phyloP scores from a whole-genome alignment of 2,329 filamentous ascomycete genomes.

The Lasiodiplodia gonubiensis region DNA sequence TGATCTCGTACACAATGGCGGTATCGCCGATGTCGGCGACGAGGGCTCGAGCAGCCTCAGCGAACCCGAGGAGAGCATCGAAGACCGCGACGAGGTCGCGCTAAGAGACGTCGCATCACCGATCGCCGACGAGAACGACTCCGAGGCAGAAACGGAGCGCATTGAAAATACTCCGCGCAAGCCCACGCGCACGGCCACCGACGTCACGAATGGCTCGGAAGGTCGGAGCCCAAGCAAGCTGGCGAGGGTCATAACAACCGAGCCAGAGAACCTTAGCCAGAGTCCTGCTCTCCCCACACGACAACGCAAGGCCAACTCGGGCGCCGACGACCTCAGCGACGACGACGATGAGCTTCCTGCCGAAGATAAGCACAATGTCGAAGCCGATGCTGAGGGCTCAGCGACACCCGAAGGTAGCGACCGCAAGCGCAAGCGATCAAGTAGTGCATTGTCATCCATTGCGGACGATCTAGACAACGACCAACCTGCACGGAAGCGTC shows the following conservation, averaged over 20 bases:
- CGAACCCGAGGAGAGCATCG: conserved; percentile 85
- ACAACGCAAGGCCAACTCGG: conserved; percentile 8
- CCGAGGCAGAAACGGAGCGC: conserved; percentile 93
- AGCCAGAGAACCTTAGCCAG: conserved; percentile 35
- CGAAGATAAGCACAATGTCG: conserved; percentile 1
- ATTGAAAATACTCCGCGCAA: conserved; percentile 85
- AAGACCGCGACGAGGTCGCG: conserved; percentile 55
- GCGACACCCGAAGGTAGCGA: conserved; percentile 30
- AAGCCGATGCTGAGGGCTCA: conserved; percentile 12
- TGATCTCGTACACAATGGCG: background rate
- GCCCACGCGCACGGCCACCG: conserved; percentile 48
- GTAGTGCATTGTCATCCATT: conserved; percentile 45
- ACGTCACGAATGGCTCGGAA: conserved; percentile 44
- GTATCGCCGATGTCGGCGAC: conserved; percentile 25
- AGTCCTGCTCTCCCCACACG: conserved; percentile 3
- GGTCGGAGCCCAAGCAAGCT: conserved; percentile 47
- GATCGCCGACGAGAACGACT: conserved; percentile 63
- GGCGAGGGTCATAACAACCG: conserved; percentile 40
- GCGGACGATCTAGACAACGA: conserved; percentile 41
- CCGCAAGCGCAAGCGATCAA: conserved; percentile 54
- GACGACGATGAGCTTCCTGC: conserved; percentile 22
- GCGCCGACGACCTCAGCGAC: conserved; percentile 17
- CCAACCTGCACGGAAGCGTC: conserved; percentile 47
- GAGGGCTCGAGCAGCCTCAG: conserved; percentile 84
- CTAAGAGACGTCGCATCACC: conserved; percentile 16